Evolutionary conservation across 495 filamentous ascomycete species (phyloP), one percentile per base, ranked within the genome.

Genomic region (Thozetella sp.): DNA sequence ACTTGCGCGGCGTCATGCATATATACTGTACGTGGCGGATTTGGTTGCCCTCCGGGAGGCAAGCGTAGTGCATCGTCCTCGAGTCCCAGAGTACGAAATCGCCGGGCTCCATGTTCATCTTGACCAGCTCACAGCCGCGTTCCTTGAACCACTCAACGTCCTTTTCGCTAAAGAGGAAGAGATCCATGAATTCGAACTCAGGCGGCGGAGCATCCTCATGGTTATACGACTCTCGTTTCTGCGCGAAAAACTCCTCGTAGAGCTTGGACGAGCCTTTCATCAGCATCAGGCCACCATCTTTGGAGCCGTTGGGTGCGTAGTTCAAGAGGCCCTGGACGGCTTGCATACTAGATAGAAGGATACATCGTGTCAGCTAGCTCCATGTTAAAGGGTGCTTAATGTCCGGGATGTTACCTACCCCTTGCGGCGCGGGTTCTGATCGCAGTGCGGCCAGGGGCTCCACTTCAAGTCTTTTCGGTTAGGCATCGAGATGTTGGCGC

Each of bases 261-360:
- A 48, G 43, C 43, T 48, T 48, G 43, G 43, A 48, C n/a, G 43
- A 48, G 43, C 43, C 43, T 19, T 48, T 48, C 43, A 48, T 48
- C 43, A 48, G n/a, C 10, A 48, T n/a, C 10, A 48, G 43, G n/a
- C 9, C 43, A 20, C 10, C 43, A n/a, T 48, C 43, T 4, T 48
- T 48, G 43, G 9, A n/a, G 10, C 43, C 43, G 43, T 48, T 48
- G 43, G 43, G 43, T 3, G 43, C 43, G n/a, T 15, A 20, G 10
- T 48, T 48, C 11, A 48, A n/a, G 9, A 48, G 43, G 43, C 43
- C 43, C n/a, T 48, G 43, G 10, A 48, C 43, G 43, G n/a, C 43
- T 48, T 48, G 43, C 43, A 48, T 48, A 3, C 43, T 48, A n/a
- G n/a, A n/a, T n/a, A n/a, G n/a, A n/a, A 48, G 4, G 43, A n/a